Conservation (phyloP, 1,284 basidiomycete species). For the Ceratobasidium sp. region DNA sequence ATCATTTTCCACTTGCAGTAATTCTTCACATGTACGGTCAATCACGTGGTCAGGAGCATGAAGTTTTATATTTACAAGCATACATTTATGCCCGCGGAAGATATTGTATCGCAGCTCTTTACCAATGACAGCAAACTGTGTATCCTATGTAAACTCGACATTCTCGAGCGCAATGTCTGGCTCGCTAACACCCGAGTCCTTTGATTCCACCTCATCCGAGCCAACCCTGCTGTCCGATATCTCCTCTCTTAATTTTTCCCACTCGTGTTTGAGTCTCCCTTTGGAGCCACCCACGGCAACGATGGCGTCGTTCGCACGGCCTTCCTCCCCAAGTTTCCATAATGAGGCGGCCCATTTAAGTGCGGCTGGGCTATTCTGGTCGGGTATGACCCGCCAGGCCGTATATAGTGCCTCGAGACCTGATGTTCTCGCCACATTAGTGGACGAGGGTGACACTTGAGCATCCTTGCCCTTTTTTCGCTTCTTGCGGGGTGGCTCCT, state of each 20-base stretch:
- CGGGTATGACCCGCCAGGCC: constrained; percentile 36
- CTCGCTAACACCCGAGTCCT: background rate
- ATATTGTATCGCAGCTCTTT: too few relatives aligned
- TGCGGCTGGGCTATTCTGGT: constrained; percentile 24
- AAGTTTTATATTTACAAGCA: background rate
- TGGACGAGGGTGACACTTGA: background rate
- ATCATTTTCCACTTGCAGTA: background rate
- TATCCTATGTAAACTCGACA: constrained; percentile 21
- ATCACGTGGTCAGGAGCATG: background rate
- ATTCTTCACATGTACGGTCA: background rate
- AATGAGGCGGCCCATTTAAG: constrained; percentile 27
- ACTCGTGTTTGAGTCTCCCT: constrained; percentile 29
- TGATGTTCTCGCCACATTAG: background rate
- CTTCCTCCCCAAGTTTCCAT: constrained; percentile 5
- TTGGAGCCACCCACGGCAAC: constrained; percentile 27
- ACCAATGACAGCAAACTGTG: too few relatives aligned
- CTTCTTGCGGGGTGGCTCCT: background rate
- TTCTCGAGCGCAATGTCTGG: constrained; percentile 5
- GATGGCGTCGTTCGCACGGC: constrained; percentile 10
- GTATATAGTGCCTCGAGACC: constrained; percentile 35
- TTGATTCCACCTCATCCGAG: background rate
- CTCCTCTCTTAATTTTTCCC: constrained; percentile 16
- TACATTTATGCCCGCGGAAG: background rate
- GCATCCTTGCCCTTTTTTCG: background rate
- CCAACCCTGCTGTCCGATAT: background rate